Evolutionary conservation across 2,329 filamentous ascomycete genomes (phyloP).

Genomic region (Apiospora kogelbergensis): DNA sequence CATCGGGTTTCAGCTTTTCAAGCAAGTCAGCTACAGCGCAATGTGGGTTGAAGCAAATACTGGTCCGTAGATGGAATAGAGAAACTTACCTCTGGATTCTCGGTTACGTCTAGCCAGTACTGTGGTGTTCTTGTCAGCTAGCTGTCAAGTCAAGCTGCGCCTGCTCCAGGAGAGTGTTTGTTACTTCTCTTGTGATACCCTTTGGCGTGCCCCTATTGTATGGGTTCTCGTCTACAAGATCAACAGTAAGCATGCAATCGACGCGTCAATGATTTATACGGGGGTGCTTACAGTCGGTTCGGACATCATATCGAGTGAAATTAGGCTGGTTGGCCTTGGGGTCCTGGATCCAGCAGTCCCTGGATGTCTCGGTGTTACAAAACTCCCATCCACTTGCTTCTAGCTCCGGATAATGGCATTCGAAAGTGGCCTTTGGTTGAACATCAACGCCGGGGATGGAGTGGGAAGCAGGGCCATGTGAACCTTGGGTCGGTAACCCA

Average conservation of each 20-base stretch:
- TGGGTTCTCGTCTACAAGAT: conserved; percentile 16
- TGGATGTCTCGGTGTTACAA: conserved; percentile 18
- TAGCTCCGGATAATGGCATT: conserved; percentile 19
- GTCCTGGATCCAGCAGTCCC: conserved; percentile 22
- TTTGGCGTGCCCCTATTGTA: conserved; percentile 10
- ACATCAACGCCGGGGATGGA: conserved; percentile 3
- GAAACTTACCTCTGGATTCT: neutral
- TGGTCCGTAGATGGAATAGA: too few relatives aligned
- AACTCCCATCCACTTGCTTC: conserved; percentile 19
- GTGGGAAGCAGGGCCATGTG: neutral
- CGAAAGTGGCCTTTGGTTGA: conserved; percentile 9
- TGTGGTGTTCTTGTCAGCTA: neutral
- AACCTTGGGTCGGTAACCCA: conserved; percentile 7
- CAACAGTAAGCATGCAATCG: neutral
- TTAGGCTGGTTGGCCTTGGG: conserved; percentile 14
- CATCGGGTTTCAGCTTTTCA: conserved; percentile 18
- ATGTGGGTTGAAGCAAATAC: neutral
- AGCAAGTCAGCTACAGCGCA: neutral
- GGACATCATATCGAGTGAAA: conserved; percentile 19
- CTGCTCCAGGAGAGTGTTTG: neutral
- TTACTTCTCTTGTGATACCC: neutral
- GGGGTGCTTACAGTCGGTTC: conserved; percentile 17
- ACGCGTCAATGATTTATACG: neutral
- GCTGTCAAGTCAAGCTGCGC: too few relatives aligned
- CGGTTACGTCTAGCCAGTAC: neutral